Conservation (phyloP, 2,329 filamentous ascomycete species). For the Scolecobasidium constrictum region DNA sequence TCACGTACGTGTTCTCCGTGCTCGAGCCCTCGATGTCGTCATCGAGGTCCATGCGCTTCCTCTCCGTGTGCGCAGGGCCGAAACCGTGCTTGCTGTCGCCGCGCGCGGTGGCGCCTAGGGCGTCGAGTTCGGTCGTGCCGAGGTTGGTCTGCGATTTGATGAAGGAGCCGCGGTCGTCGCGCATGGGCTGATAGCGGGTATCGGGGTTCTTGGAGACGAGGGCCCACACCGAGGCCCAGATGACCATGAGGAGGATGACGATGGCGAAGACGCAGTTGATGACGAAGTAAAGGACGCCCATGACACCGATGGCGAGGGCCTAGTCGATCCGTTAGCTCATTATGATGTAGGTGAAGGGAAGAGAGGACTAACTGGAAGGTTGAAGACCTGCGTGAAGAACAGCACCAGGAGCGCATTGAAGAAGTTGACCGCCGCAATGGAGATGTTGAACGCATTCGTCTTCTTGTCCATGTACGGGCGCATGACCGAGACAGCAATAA, state of each 20-base stretch:
- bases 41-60: slow-evolving; percentile 51
- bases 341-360: slow-evolving; percentile 55
- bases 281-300: slow-evolving; percentile 12
- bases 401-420: slow-evolving; percentile 81
- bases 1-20: slow-evolving; percentile 23
- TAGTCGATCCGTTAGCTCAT: slow-evolving; percentile 16
- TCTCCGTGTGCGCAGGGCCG: slow-evolving; percentile 76
- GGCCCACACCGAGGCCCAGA: slow-evolving; percentile 66
- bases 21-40: slow-evolving; percentile 59
- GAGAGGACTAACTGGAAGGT: slow-evolving; percentile 52
- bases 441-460: slow-evolving; percentile 92
- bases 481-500: slow-evolving; percentile 69
- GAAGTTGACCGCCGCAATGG: slow-evolving; percentile 83
- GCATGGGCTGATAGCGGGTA: slow-evolving; percentile 91
- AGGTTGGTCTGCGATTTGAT: slow-evolving; percentile 72
- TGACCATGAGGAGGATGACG: slow-evolving; percentile 50
- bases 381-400: slow-evolving; percentile 79
- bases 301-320: slow-evolving; percentile 25
- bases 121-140: slow-evolving; percentile 68
- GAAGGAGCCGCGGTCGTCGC: slow-evolving; percentile 89
- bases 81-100: slow-evolving; percentile 59
- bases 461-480: slow-evolving; percentile 99
- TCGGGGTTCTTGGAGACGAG: slow-evolving; percentile 89
- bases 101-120: slow-evolving; percentile 11
- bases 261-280: slow-evolving; percentile 11